Evolutionary conservation across 345 rosid genomes (phyloP).

Genomic region (Clarkia xantiana): DNA sequence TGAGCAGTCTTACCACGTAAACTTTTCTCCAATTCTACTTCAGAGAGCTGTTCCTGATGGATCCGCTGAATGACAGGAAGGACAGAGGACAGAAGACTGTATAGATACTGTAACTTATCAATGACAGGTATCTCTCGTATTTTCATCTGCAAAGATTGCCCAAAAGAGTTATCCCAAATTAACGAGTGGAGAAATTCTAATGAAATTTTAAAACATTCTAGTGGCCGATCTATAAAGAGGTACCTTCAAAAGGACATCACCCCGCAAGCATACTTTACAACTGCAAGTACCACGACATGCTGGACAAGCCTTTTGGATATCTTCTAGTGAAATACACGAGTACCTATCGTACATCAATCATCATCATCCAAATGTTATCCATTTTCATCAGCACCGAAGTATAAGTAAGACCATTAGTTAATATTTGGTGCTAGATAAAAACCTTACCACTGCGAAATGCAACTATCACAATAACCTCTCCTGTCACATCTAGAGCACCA

Average conservation of each 20-base stretch:
- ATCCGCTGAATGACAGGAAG: conserved; percentile 83
- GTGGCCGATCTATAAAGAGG: background rate
- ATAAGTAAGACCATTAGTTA: background rate
- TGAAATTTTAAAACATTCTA: no score
- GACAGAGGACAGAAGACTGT: conserved; percentile 65
- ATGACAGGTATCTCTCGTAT: conserved; percentile 67
- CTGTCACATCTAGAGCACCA: conserved; percentile 74
- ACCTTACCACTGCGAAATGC: conserved; percentile 59
- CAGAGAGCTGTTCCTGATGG: conserved; percentile 69
- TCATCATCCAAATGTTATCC: background rate
- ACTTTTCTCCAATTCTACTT: conserved; percentile 74
- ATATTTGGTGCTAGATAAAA: conserved; percentile 1
- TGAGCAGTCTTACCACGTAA: conserved; percentile 44
- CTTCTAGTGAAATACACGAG: conserved; percentile 48
- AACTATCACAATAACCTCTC: conserved; percentile 77
- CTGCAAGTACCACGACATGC: conserved; percentile 85
- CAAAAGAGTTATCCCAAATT: background rate
- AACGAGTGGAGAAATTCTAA: background rate
- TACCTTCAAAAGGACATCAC: conserved; percentile 82
- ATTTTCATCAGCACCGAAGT: background rate
- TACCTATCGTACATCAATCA: conserved; percentile 35
- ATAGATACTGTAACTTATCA: conserved; percentile 73
- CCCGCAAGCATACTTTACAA: conserved; percentile 78
- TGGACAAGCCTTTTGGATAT: conserved; percentile 81
- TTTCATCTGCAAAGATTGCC: conserved; percentile 39